Evolutionary conservation across 78 protist species (phyloP), one percentile per base, ranked within the genome.

Genomic region (Dictyostelium brefeldianum): DNA sequence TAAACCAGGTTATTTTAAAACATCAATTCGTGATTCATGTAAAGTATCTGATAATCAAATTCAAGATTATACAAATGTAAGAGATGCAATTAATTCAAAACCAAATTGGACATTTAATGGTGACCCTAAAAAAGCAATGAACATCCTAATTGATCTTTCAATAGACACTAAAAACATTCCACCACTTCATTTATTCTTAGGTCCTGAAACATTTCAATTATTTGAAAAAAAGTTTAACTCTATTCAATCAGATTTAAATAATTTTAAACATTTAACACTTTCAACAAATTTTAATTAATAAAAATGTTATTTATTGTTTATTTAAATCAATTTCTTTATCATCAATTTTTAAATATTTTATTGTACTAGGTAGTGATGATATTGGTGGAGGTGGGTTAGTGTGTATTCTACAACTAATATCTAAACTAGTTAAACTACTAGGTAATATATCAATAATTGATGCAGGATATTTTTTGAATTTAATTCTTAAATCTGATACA

Each of bases 131-230:
- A 80, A 80, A 41, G 46, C 69, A 0, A 27, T 27, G 53, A 62
- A 80, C 14, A 31, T 80, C 3, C 11, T 80, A 22, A 80, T 80
- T 6, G 69, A 80, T 43, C 41, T 81, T 0, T 46, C 78, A 15
- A 50, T 20, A 2, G 75, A 62, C 4, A 18, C 43, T 31, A 43
- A 67, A 31, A 31, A 25, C 12, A 5, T 8, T 7, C 89, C 89
- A 7, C 89, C 89, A 62, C 78, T 59, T 27, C 77, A 62, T 65
- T 81, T 81, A 50, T 47, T 65, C 7, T 41, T 81, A 8, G 89
- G 89, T 50, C 89, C 89, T 22, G 89, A 81, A 47, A 50, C 89
- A 0, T 47, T 62, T 4, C 65, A 29, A 12, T 51, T 81, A 25
- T 65, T 81, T 14, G 27, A 81, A 17, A 69, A 50, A 41, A 81